Conservation (phyloP, 805 yeast genomes). For the Peterozyma xylosa region DNA sequence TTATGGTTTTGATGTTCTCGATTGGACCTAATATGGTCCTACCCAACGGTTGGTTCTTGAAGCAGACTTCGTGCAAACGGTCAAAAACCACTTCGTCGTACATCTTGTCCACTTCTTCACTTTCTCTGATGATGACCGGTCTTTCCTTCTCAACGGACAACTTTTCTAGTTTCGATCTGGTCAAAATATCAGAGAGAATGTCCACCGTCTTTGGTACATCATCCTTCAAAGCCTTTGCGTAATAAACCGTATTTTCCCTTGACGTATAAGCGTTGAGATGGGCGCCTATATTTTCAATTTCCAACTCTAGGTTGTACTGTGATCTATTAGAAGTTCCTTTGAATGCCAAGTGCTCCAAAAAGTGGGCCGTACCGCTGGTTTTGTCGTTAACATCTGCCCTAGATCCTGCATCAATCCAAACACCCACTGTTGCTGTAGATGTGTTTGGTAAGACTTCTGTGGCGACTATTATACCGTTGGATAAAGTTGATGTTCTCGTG, state of each 20-base stretch:
- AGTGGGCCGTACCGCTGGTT: conserved; percentile 94
- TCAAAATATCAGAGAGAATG: conserved; percentile 82
- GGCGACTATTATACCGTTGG: conserved; percentile 95
- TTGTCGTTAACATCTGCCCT: conserved; percentile 81
- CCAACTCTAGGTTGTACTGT: conserved; percentile 80
- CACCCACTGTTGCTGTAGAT: conserved; percentile 94
- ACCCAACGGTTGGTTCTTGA: conserved; percentile 86
- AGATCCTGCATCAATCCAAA: conserved; percentile 98
- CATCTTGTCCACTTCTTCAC: conserved; percentile 97
- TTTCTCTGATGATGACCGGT: conserved; percentile 91
- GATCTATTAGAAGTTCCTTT: conserved; percentile 83
- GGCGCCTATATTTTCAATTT: conserved; percentile 93
- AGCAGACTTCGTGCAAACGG: conserved; percentile 89
- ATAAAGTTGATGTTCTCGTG: conserved; percentile 63
- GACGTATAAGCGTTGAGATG: conserved; percentile 98
- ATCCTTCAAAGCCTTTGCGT: conserved; percentile 75
- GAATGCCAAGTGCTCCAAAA: conserved; percentile 92
- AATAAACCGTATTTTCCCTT: conserved; percentile 94
- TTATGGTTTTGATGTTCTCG: conserved; percentile 75
- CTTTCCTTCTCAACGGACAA: conserved; percentile 91
- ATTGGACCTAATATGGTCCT: conserved; percentile 95
- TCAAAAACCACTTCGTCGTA: conserved; percentile 97
- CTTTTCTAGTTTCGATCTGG: conserved; percentile 75
- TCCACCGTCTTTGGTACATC: conserved; percentile 86
- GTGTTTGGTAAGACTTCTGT: conserved; percentile 82